Evolutionary conservation across 208 protist species (phyloP).

Genomic region (Trichomonas tenax): DNA sequence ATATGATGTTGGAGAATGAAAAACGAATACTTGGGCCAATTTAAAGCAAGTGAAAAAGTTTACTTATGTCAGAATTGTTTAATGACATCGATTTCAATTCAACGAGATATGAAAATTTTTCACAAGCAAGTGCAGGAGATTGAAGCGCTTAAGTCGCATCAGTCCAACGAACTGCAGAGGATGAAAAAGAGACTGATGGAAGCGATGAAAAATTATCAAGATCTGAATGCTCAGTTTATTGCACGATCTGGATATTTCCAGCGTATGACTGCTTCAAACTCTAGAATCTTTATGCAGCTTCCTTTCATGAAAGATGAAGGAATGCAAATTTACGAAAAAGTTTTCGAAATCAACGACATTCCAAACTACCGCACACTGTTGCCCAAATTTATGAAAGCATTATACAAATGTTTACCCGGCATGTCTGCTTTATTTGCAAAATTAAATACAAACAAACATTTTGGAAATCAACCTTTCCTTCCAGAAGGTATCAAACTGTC

Average conservation of each 20-base stretch:
- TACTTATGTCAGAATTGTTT: no score
- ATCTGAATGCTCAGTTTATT: background rate
- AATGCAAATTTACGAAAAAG: background rate
- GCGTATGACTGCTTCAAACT: background rate
- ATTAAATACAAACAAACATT: background rate
- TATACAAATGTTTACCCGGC: background rate
- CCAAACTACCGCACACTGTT: background rate
- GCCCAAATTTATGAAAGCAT: background rate
- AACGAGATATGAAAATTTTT: background rate
- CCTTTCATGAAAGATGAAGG: constrained; percentile 4
- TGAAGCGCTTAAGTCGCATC: background rate
- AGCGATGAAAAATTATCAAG: background rate
- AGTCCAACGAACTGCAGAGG: background rate
- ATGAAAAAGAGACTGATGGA: background rate
- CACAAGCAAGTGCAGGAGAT: background rate
- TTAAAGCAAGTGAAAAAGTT: no score
- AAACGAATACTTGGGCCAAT: no score
- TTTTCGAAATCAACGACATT: background rate
- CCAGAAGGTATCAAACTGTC: background rate
- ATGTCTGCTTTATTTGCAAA: background rate
- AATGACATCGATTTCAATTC: background rate
- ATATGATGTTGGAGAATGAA: no score
- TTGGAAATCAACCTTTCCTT: background rate
- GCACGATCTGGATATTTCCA: background rate
- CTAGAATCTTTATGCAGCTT: background rate